These are phyloP conservation scores for Pichia sp. DNA, from an alignment of 1,139 yeast species.

Conservation along the genomic window DNA sequence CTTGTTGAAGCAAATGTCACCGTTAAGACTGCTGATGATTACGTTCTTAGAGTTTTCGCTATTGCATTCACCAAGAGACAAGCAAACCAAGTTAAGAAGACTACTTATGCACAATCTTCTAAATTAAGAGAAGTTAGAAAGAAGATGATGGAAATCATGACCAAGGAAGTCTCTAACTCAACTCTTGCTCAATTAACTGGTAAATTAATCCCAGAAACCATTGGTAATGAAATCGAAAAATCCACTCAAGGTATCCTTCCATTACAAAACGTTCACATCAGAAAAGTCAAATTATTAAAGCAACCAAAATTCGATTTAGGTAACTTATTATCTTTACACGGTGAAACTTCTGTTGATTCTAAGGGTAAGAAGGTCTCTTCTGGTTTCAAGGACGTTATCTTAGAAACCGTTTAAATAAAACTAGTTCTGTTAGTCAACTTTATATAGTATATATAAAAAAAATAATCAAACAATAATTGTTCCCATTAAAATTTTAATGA, in stretches of 20 bases:
- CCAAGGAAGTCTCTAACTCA: slow-evolving; percentile 77
- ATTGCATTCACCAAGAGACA: slow-evolving; percentile 91
- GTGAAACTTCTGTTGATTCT: slow-evolving; percentile 74
- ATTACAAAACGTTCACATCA: slow-evolving; percentile 84
- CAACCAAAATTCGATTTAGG: slow-evolving; percentile 91
- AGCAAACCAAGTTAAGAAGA: slow-evolving; percentile 84
- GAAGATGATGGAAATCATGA: slow-evolving; percentile 81
- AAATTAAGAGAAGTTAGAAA: slow-evolving; percentile 78
- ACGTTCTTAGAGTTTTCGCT: slow-evolving; percentile 81
- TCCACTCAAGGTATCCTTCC: slow-evolving; percentile 81
- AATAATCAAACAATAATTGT: slow-evolving; percentile 10
- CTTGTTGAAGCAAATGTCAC: slow-evolving; percentile 87
- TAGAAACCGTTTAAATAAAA: slow-evolving; percentile 59
- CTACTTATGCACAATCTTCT: slow-evolving; percentile 85
- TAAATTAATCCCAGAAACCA: slow-evolving; percentile 85
- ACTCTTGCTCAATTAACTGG: slow-evolving; percentile 82
- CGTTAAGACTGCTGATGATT: slow-evolving; percentile 87
- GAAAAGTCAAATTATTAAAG: slow-evolving; percentile 86
- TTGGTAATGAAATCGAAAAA: slow-evolving; percentile 86
- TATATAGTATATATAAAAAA: slow-evolving; percentile 13
- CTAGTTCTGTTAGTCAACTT: slow-evolving; percentile 3
- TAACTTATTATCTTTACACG: slow-evolving; percentile 82
- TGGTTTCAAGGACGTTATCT: slow-evolving; percentile 87
- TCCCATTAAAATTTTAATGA: background rate
- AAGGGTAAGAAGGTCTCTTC: slow-evolving; percentile 85